Evolutionary conservation across 495 filamentous ascomycete species (phyloP), one percentile per base, ranked within the genome.

Genomic region (Parachaetomium inaequale): DNA sequence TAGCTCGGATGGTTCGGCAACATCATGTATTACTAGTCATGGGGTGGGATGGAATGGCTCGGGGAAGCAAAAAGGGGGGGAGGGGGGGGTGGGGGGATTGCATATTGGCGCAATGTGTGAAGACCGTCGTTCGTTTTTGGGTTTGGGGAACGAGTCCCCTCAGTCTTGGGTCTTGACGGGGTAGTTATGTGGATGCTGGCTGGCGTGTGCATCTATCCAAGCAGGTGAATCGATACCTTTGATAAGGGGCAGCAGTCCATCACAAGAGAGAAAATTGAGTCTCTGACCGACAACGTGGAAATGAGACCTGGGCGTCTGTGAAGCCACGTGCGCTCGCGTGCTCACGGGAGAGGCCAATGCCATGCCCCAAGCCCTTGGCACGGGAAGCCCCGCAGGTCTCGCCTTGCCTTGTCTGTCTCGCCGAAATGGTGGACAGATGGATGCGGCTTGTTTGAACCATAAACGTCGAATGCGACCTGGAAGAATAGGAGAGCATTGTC

Each of bases 381-480:
- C 50, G n/a, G 11, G 19, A 23, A 4, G 19, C 8, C 11, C n/a
- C n/a, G n/a, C 10, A 3, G 25, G 31, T 36, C 31, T 14, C n/a
- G n/a, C 50, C 17, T 53, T 53, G 11, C 50, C 50, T 12, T 14
- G 8, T 53, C 28, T 23, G 50, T 53, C 50, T 53, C 50, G 50
- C 50, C 50, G 50, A 36, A n/a, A 32, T n/a, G n/a, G 46, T 49
- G 46, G 26, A 40, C 17, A 15, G 6, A 40, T 17, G 36, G 36
- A 15, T 12, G 11, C 25, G 11, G 17, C 4, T 19, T 28, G 19
- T 34, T 28, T 32, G 15, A 52, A 28, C 25, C 14, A n/a, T n/a
- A n/a, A n/a, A n/a, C n/a, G n/a, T n/a, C n/a, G n/a, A n/a, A n/a
- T n/a, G n/a, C n/a, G n/a, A n/a, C n/a, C n/a, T n/a, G n/a, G n/a